Base-by-base conservation (phyloP, 495 filamentous ascomycete genomes). In the Tuber aestivum region DNA sequence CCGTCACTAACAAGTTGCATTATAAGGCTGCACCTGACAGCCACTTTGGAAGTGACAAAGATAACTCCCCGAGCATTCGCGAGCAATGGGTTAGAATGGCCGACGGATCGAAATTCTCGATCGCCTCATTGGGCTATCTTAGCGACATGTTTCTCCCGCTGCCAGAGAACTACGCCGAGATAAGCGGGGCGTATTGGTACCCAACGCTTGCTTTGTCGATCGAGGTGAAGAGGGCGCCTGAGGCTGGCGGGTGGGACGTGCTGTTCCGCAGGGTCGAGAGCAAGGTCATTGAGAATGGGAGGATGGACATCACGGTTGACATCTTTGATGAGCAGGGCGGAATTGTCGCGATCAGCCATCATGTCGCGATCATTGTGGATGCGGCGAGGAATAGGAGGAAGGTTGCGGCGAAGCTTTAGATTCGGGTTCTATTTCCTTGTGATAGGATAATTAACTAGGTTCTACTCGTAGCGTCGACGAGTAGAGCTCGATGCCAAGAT, bases 131-230 rank as follows among this genome's bases (percentile, higher is more conserved):
- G 42, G 80, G 79, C 10, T 76, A 40, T 70, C 6, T 82, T 41
- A 69, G 74, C 21, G 80, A 82, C 71, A 82, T 79, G 74, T 82
- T 74, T 44, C 27, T 74, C 0, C 77, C 80, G 5, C 42, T 82
- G 21, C 80, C 80, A 2, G 80, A 82, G 41, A 82, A 79, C 35
- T 80, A 82, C 44, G 77, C 16, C 77, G 78, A 18, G 81, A 85
- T 35, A 79, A 82, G 72, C 73, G 83, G 4, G 56, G 73, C 40
- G 38, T 70, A 87, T 79, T 95, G 93, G 93, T 95, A 94, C 84
- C 93, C 92, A 0, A 96, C 92, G 4, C 84, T 95, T 23, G 86
- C 91, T 35, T 83, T 93, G 83, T 90, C 89, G 76, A 76, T 93
- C 40, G 91, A 93, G 77, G 83, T 91, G 70, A 93, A 93, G 85